Base-by-base conservation (phyloP, 306 rosid species). In the Rosa chinensis region DNA sequence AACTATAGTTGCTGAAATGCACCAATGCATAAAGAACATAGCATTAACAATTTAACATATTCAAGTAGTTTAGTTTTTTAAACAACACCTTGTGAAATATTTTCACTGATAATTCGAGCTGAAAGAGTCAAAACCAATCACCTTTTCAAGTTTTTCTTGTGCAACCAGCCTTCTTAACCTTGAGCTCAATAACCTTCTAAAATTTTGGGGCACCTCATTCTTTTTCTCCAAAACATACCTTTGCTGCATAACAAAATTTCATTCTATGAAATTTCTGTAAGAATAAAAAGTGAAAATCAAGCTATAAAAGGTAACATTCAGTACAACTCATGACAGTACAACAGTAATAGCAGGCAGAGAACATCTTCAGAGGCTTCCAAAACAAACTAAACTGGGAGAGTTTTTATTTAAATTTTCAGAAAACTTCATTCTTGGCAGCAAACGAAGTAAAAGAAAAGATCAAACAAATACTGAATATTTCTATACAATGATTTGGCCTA, bases 61-160 rank as follows among this genome's bases (percentile, higher is more conserved):
- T 18, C 23, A 61, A 23, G 59, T 45, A 8, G 20, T 32, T 10
- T 35, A 35, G 75, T 71, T 71, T 8, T 18, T 11, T 5, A 58
- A 45, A 71, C 3, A 47, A 17, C 43, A 72, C 35, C 20, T 18
- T 67, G 47, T 25, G 20, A 56, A 42, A 75, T 40, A 18, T 10
- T 44, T 21, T 35, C 47, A 44, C 23, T 8, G 48, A 43, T 21
- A 10, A 58, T 75, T 55, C 2, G 37, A n/a, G 45, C 71, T 39
- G 50, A 55, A 55, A 44, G 43, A 17, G 17, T 28, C 28, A 23
- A 37, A 61, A 61, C 21, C 47, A 70, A 47, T 73, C 59, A 85
- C 88, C 88, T 85, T 85, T 78, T 85, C 88, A 53, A 85, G 47
- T 49, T 85, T 85, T 28, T 85, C 84, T 66, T 85, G 88, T 10